Evolutionary conservation across 345 rosid genomes (phyloP), one percentile per base, ranked within the genome.

Genomic region (Geranium brycei): DNA sequence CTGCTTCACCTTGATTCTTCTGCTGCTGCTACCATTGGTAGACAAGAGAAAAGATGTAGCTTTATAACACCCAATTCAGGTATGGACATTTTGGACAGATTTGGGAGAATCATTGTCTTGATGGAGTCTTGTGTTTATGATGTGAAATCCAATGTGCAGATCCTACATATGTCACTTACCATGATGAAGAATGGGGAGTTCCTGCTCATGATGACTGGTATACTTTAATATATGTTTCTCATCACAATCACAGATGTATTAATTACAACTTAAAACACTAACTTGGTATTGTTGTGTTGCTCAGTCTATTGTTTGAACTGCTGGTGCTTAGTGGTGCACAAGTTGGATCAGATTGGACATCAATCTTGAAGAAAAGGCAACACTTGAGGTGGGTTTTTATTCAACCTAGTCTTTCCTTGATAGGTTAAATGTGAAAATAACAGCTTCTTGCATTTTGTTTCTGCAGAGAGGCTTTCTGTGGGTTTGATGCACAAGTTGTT

Each of bases 171-270:
- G 78, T 82, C 51, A 77, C 81, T 68, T 85, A 85, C 62, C 90
- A 85, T 71, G 90, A 85, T 57, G 72, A 79, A 64, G 87, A 82
- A 77, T 85, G 90, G 90, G 90, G 90, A 66, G 90, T 75, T 64
- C 87, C 90, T 6, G 73, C 71, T 59, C 90, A 76, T 47, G 78
- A 85, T 72, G 83, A 82, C 62, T 69, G 73, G 89, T 84, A 72
- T 5, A 17, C n/a, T 31, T 23, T 28, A 23, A 23, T 60, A 35
- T 19, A 2, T 23, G 28, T 23, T 23, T 23, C 28, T 23, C 28
- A 23, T 23, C 2, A 23, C 28, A 23, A 23, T 23, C 28, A 23
- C 28, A 23, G 2, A 23, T 23, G 28, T 23, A 23, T 23, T 23
- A 2, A 2, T 38, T 38, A 38, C 47, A 38, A 38, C 28, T 23